Base-by-base conservation (phyloP, 2,329 filamentous ascomycete genomes). In the Neoascochyta sp. region DNA sequence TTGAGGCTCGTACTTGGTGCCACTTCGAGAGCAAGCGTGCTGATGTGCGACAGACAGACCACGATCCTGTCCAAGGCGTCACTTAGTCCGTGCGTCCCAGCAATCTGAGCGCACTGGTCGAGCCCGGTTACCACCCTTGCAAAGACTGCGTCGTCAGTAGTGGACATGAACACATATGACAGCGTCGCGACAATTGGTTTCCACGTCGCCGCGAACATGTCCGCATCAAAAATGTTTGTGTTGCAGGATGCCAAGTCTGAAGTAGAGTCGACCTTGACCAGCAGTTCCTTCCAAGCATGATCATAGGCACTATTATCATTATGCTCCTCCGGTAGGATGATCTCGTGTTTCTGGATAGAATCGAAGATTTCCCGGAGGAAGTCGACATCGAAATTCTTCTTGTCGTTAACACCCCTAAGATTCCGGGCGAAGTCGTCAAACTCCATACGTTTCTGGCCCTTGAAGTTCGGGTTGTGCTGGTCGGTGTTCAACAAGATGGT, bases 401-500 rank as follows among this genome's bases (percentile, higher is more conserved):
- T 84, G 15, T 76, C 80, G 52, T 98, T 98, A 18, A 92, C 84
- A 9, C 90, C 90, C 22, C 89, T 78, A n/a, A 98, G 66, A 56
- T 98, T 96, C 42, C 79, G 81, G 0, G 85, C 75, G 60, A 98
- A 98, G 49, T 90, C 84, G 32, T 79, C 74, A 22, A 81, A 73
- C 2, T 80, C 79, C 92, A 98, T 98, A 22, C 90, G 85, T 53
- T 83, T 85, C 47, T 80, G 71, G 2, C 74, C 64, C 49, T 78
- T 88, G 40, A 96, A 64, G 48, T 95, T 96, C 0, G 88, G 89
- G 54, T 94, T 98, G 62, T 96, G 92, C 52, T 93, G 84, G 56
- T 98, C 92, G 1, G 90, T 95, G 57, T 98, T 98, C 34, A 98
- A 70, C 78, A 98, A 88, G 62, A 98, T 95, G 52, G 95, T 92